These are phyloP conservation scores for Spathaspora passalidarum DNA, from an alignment of 805 yeast genomes.

Conservation along the genomic window DNA sequence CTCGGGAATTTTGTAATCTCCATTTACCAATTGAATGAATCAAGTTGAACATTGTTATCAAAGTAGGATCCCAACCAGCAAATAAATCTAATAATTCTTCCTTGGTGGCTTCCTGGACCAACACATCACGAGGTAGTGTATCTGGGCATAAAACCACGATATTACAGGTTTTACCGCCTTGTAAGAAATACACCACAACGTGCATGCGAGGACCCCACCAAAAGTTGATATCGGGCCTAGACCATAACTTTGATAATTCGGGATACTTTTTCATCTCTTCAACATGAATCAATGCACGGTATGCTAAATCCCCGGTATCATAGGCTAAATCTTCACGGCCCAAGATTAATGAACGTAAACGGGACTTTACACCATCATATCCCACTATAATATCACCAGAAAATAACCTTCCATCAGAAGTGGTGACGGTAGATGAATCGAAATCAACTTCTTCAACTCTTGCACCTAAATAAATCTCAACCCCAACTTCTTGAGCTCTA, in stretches of 20 bases:
- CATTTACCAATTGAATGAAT: constrained; percentile 21
- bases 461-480: constrained; percentile 13
- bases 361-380: constrained; percentile 25
- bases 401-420: constrained; percentile 15
- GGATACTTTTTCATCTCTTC: constrained; percentile 15
- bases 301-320: constrained; percentile 28
- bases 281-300: constrained; percentile 20
- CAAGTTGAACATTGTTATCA: constrained; percentile 17
- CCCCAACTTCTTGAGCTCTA: constrained; percentile 17
- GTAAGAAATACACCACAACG: constrained; percentile 24
- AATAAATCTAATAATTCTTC: constrained; percentile 21
- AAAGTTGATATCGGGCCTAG: constrained; percentile 23
- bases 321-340: constrained; percentile 19
- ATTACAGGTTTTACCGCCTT: constrained; percentile 23
- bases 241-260: constrained; percentile 14
- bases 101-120: constrained; percentile 16
- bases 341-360: constrained; percentile 15
- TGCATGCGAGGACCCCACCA: constrained; percentile 31
- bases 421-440: constrained; percentile 12
- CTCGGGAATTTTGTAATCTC: constrained; percentile 23
- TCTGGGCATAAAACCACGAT: constrained; percentile 29
- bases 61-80: constrained; percentile 25
- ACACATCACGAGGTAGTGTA: constrained; percentile 17
- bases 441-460: constrained; percentile 17
- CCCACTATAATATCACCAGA: constrained; percentile 23